Conservation (phyloP, 78 protist species). For the Dictyostelium brefeldianum region DNA sequence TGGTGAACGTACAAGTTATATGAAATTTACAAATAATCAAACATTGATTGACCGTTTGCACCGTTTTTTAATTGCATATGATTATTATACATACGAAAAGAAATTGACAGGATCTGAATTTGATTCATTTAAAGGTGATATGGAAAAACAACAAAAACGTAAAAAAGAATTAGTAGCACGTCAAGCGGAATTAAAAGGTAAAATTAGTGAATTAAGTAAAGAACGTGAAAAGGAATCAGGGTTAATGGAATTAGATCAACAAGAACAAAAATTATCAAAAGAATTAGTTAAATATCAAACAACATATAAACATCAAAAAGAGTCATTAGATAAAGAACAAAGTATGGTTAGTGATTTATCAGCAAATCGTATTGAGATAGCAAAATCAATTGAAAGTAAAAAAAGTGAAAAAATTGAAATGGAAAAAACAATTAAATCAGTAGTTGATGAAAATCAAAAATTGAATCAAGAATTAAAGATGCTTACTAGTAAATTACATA, state of each 20-base stretch:
- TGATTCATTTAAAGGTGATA: constrained; percentile 30
- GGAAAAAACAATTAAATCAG: constrained; percentile 24
- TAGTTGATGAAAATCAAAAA: constrained; percentile 46
- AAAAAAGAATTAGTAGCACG: constrained; percentile 2
- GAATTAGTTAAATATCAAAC: constrained; percentile 76
- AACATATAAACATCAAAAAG: constrained; percentile 5
- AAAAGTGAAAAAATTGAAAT: constrained; percentile 12
- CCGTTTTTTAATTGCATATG: constrained; percentile 87
- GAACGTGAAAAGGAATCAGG: background rate
- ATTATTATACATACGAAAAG: constrained; percentile 52
- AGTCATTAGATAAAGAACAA: constrained; percentile 65
- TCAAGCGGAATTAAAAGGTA: background rate
- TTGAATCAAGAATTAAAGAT: constrained; percentile 35
- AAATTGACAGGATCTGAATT: background rate
- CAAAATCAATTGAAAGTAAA: constrained; percentile 45
- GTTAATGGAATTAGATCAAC: constrained; percentile 44
- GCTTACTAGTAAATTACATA: constrained; percentile 28
- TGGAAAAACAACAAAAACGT: constrained; percentile 24
- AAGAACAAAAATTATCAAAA: constrained; percentile 70
- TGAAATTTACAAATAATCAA: constrained; percentile 78
- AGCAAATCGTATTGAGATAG: background rate
- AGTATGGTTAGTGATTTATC: background rate
- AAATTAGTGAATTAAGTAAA: background rate
- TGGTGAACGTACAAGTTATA: constrained; percentile 88
- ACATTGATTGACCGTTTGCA: constrained; percentile 85